phyloP scores from a whole-genome alignment of 768 basidiomycete genomes.

The Lactifluus piperatus region DNA sequence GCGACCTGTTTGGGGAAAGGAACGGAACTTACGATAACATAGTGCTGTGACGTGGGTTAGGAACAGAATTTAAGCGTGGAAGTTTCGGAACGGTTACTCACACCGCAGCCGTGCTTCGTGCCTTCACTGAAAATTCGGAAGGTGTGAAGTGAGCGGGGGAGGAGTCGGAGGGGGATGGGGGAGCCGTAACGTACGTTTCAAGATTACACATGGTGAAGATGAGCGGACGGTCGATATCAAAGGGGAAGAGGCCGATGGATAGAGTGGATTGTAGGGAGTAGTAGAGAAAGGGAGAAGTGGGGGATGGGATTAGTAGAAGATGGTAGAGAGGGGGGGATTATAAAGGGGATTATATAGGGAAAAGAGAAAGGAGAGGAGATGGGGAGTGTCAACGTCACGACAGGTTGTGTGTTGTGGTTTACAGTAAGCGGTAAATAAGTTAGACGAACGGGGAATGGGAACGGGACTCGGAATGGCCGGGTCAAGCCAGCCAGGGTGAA shows the following conservation, averaged over 20 bases:
- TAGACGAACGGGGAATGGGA: no score
- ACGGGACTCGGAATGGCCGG: no score
- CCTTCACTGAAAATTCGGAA: slow-evolving; percentile 48
- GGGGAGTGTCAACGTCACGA: background rate
- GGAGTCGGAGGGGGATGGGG: background rate
- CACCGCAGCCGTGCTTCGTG: slow-evolving; percentile 64
- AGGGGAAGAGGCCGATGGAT: slow-evolving; percentile 5
- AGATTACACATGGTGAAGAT: slow-evolving; percentile 30
- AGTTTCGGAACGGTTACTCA: slow-evolving; percentile 22
- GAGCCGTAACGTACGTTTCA: slow-evolving; percentile 30
- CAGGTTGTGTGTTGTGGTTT: background rate
- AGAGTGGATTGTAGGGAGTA: background rate
- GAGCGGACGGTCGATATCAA: background rate
- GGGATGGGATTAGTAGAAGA: slow-evolving; percentile 12
- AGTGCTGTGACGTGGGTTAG: slow-evolving; percentile 41
- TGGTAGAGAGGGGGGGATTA: slow-evolving; percentile 16
- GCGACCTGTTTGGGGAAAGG: slow-evolving; percentile 7
- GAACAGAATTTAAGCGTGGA: slow-evolving; percentile 22
- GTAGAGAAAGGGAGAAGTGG: background rate
- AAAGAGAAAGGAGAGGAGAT: slow-evolving; percentile 14
- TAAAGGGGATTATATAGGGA: slow-evolving; percentile 14
- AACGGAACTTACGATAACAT: slow-evolving; percentile 47
- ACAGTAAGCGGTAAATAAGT: no score
- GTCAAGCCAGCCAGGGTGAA: background rate
- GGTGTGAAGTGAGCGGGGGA: slow-evolving; percentile 18